phyloP scores from a whole-genome alignment of 768 basidiomycete species.

The Serendipita vermifera region DNA sequence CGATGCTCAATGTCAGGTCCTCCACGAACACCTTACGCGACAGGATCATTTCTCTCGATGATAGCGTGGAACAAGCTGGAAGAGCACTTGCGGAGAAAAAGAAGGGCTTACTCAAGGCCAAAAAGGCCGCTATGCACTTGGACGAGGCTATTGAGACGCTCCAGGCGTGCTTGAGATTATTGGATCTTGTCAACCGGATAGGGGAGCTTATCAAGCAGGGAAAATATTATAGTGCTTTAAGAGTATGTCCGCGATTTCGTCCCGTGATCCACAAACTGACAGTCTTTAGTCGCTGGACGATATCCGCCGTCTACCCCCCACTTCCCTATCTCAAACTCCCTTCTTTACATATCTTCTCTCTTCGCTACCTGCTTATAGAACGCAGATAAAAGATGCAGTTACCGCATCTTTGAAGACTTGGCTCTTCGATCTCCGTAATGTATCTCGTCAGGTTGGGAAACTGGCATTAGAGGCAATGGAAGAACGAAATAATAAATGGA shows the following conservation, averaged over 20 bases:
- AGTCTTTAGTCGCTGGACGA: constrained; percentile 77
- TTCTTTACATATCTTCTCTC: constrained; percentile 86
- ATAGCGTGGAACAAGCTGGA: constrained; percentile 79
- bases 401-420: constrained; percentile 94
- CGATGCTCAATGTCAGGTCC: constrained; percentile 86
- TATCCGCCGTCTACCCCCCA: constrained; percentile 79
- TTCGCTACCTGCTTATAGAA: constrained; percentile 79
- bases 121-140: constrained; percentile 84
- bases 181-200: constrained; percentile 87
- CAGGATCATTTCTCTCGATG: constrained; percentile 78
- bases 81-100: constrained; percentile 88
- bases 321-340: constrained; percentile 80
- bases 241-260: too few species aligned
- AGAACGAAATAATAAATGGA: constrained; percentile 67
- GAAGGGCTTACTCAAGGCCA: constrained; percentile 71
- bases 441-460: constrained; percentile 71
- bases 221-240: constrained; percentile 92
- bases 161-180: constrained; percentile 79
- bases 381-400: constrained; percentile 84
- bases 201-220: constrained; percentile 86
- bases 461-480: constrained; percentile 89
- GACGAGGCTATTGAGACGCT: constrained; percentile 95
- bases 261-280: constrained; percentile 12
- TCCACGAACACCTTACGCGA: constrained; percentile 91
- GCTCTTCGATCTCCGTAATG: constrained; percentile 87